These are phyloP conservation scores for Trametopsis cervina DNA, from an alignment of 768 basidiomycete species.

Conservation along the genomic window DNA sequence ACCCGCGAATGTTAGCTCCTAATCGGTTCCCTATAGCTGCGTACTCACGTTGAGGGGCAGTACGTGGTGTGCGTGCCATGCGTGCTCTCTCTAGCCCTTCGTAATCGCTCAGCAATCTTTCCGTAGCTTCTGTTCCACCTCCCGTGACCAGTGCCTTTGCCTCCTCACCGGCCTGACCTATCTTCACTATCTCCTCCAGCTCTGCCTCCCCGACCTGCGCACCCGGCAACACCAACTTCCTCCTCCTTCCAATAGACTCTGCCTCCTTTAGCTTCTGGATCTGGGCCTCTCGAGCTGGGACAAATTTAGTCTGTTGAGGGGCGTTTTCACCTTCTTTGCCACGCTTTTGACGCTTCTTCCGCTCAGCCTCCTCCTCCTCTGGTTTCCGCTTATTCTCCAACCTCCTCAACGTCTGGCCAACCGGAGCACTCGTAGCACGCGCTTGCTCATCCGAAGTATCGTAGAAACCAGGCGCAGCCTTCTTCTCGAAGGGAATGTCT, in stretches of 20 bases:
- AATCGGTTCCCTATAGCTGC: neutral
- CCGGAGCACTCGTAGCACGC: slow-evolving; percentile 76
- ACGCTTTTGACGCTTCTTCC: slow-evolving; percentile 82
- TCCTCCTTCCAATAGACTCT: slow-evolving; percentile 84
- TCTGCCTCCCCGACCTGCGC: slow-evolving; percentile 95
- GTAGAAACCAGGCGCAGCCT: slow-evolving; percentile 92
- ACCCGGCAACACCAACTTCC: slow-evolving; percentile 75
- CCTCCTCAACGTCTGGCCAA: slow-evolving; percentile 86
- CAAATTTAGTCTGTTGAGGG: slow-evolving; percentile 84
- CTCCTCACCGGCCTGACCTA: slow-evolving; percentile 86
- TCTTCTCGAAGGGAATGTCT: slow-evolving; percentile 98
- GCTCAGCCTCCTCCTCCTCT: slow-evolving; percentile 90
- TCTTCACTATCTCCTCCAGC: slow-evolving; percentile 97
- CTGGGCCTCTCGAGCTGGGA: slow-evolving; percentile 95
- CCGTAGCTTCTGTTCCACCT: slow-evolving; percentile 79
- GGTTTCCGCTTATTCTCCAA: slow-evolving; percentile 94
- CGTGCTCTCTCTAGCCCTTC: slow-evolving; percentile 81
- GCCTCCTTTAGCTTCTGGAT: slow-evolving; percentile 98
- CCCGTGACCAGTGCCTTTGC: slow-evolving; percentile 80
- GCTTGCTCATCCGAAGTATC: slow-evolving; percentile 94
- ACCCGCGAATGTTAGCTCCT: slow-evolving; percentile 7
- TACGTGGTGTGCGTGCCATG: slow-evolving; percentile 92
- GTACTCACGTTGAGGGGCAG: slow-evolving; percentile 83
- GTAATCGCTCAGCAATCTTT: slow-evolving; percentile 86
- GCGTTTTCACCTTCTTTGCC: slow-evolving; percentile 58